These are phyloP conservation scores for Epichloe sibirici DNA, from an alignment of 2,329 filamentous ascomycete genomes.

Conservation along the genomic window DNA sequence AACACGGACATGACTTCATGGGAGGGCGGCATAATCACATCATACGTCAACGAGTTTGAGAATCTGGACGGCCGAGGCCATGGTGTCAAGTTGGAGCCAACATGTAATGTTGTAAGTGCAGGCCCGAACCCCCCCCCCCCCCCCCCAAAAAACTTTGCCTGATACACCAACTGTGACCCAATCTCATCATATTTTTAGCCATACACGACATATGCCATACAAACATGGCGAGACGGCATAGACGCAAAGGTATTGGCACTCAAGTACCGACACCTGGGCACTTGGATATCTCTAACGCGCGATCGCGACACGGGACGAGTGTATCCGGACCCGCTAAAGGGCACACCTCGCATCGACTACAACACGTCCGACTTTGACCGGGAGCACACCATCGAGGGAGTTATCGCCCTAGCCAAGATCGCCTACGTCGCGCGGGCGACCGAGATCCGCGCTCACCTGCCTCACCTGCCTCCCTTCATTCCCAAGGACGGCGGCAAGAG, in stretches of 20 bases:
- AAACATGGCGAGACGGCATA: conserved; percentile 56
- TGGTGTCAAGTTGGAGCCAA: conserved; percentile 69
- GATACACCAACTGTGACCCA: neutral
- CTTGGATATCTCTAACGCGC: conserved; percentile 61
- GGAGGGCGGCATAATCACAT: conserved; percentile 68
- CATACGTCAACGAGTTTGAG: conserved; percentile 64
- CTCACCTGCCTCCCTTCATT: conserved; percentile 51
- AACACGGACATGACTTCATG: conserved; percentile 54
- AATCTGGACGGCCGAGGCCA: conserved; percentile 72
- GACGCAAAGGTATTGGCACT: conserved; percentile 61
- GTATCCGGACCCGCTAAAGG: conserved; percentile 56
- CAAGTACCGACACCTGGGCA: conserved; percentile 55
- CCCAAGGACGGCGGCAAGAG: conserved; percentile 16
- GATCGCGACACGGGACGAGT: conserved; percentile 68
- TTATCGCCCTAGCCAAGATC: conserved; percentile 62
- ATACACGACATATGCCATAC: conserved; percentile 45
- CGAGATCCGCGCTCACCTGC: conserved; percentile 61
- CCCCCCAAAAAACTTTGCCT: neutral
- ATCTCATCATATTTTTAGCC: conserved; percentile 32
- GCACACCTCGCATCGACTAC: conserved; percentile 57
- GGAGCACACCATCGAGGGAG: conserved; percentile 56
- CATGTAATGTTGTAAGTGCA: conserved; percentile 50
- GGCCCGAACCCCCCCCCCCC: neutral
- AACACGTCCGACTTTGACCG: conserved; percentile 59
- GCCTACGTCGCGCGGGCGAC: conserved; percentile 65